These are phyloP conservation scores for Globisporangium polare DNA, from an alignment of 352 stramenopile species.

Conservation along the genomic window DNA sequence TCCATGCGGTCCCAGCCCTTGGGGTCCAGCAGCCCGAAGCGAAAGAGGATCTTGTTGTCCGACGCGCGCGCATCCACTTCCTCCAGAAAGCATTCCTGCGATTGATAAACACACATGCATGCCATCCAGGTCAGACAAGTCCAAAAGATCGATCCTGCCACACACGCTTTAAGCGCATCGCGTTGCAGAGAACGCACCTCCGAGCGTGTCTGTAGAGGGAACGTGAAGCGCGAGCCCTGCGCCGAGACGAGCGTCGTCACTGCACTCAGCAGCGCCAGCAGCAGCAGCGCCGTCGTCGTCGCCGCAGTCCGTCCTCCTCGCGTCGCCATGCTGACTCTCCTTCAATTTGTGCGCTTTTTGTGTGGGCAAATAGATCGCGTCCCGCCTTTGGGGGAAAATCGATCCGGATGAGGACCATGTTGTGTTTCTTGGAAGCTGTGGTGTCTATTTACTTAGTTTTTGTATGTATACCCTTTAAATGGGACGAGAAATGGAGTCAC, in stretches of 20 bases:
- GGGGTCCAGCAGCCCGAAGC: constrained; percentile 54
- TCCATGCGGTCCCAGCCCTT: constrained; percentile 52
- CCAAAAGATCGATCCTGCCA: not conserved
- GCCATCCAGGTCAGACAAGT: not conserved
- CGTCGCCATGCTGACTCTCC: constrained; percentile 7
- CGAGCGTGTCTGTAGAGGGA: constrained; percentile 30
- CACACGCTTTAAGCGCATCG: not conserved
- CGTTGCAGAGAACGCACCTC: constrained; percentile 23
- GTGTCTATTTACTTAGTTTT: no score
- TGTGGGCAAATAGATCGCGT: constrained; percentile 7
- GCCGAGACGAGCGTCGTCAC: constrained; percentile 14
- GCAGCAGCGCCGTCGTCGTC: constrained; percentile 10
- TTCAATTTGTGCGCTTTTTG: not conserved
- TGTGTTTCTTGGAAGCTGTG: no score
- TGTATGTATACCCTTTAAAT: no score
- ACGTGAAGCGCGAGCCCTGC: constrained; percentile 44
- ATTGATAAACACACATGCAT: not conserved
- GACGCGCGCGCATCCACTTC: constrained; percentile 48
- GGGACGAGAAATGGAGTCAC: no score
- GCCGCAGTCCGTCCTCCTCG: constrained; percentile 11
- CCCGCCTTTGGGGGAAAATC: not conserved
- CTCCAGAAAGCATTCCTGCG: constrained; percentile 58
- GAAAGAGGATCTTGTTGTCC: constrained; percentile 60
- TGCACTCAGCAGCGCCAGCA: constrained; percentile 16
- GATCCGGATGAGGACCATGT: no score